A percentile compares a stretch with the other conserved stretches of the same genome.
phyloP scores from a whole-genome alignment of 2,329 filamentous ascomycete species.

The Fusarium humuli region DNA sequence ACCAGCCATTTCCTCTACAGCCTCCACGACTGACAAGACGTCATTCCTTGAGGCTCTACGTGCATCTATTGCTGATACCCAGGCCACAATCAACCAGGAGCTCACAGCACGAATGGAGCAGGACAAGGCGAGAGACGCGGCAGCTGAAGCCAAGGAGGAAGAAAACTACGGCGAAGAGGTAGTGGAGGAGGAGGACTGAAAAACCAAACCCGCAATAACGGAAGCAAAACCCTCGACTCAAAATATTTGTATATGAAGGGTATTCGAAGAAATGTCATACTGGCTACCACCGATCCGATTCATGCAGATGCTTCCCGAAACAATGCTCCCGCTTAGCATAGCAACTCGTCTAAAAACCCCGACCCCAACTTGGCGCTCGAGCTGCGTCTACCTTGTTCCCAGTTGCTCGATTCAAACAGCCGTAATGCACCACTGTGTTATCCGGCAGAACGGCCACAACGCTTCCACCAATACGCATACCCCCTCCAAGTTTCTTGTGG shows the following conservation, averaged over 20 bases:
- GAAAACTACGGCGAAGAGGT: constrained; percentile 89
- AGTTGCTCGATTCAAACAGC: constrained; percentile 71
- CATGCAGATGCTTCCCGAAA: constrained; percentile 40
- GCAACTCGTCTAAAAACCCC: constrained; percentile 49
- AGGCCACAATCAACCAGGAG: constrained; percentile 75
- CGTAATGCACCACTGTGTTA: constrained; percentile 84
- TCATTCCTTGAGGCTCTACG: constrained; percentile 71
- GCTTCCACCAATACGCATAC: constrained; percentile 87
- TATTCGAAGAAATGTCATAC: constrained; percentile 43
- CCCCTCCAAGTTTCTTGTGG: constrained; percentile 87
- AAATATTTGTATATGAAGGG: constrained; percentile 37
- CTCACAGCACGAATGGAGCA: constrained; percentile 80
- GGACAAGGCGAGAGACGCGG: constrained; percentile 67
- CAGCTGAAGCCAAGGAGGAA: constrained; percentile 71
- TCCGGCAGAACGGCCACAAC: constrained; percentile 92
- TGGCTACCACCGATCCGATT: constrained; percentile 40
- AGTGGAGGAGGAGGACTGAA: constrained; percentile 69
- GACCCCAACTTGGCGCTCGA: constrained; percentile 53
- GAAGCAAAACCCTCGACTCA: constrained; percentile 3
- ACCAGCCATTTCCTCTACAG: constrained; percentile 49
- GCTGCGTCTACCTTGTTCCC: constrained; percentile 51
- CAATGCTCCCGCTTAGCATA: constrained; percentile 25
- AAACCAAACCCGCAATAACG: background rate
- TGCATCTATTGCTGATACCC: constrained; percentile 66
- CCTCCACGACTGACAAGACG: constrained; percentile 62